These are phyloP conservation scores for Chrysanthemum seticuspe DNA, from an alignment of 129 eudicot genomes.

Conservation along the genomic window DNA sequence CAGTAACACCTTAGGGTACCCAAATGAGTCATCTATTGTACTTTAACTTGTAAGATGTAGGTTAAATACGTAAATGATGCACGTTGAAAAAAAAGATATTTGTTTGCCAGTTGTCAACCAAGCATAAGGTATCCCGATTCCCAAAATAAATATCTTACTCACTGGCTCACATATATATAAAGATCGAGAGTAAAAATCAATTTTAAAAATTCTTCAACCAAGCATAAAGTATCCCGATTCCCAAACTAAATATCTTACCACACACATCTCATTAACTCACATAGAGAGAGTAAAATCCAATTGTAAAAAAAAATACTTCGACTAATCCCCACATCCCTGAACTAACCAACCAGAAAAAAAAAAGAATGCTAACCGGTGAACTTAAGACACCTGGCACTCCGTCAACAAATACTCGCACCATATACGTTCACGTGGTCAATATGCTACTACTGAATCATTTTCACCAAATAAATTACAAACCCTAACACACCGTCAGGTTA, in stretches of 20 bases:
- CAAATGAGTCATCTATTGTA: not conserved
- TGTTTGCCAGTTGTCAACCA: not conserved
- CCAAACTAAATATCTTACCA: no score
- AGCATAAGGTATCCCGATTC: not conserved
- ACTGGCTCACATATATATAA: no score
- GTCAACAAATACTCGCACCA: not conserved
- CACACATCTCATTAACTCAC: no score
- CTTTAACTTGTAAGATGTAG: not conserved
- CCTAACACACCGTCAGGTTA: not conserved
- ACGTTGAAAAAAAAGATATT: constrained; percentile 15
- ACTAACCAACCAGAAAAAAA: not conserved
- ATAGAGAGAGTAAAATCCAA: no score
- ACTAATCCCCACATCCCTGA: not conserved
- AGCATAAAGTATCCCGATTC: no score
- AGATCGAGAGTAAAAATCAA: no score
- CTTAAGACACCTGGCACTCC: constrained; percentile 6
- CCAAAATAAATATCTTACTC: constrained; percentile 11
- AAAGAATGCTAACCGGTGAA: not conserved
- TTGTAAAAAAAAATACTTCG: no score
- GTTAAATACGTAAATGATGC: constrained; percentile 3
- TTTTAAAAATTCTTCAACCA: no score
- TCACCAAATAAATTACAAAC: not conserved
- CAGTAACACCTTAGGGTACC: not conserved
- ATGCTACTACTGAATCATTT: not conserved
- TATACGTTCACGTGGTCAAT: not conserved